Evolutionary conservation across 805 yeast species (phyloP).

Genomic region (Debaryomyces prosopidis): DNA sequence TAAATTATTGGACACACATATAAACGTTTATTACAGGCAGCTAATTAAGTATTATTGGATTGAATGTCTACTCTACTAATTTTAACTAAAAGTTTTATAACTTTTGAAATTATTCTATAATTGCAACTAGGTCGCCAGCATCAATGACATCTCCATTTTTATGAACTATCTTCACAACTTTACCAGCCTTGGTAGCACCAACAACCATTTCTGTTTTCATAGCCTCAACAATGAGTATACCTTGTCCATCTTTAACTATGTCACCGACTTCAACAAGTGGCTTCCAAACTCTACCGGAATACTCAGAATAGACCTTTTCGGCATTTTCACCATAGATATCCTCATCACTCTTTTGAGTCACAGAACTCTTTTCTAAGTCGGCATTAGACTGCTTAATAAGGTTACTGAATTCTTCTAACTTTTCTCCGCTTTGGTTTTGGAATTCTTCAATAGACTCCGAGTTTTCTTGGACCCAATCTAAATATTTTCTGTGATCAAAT

Average conservation of each 20-base stretch:
- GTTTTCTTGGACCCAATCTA: conserved; percentile 76
- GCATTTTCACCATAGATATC: conserved; percentile 76
- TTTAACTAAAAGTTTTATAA: not conserved
- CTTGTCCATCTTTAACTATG: conserved; percentile 69
- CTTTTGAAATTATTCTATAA: conserved; percentile 45
- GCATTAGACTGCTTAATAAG: conserved; percentile 80
- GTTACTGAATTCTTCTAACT: conserved; percentile 80
- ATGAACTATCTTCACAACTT: conserved; percentile 71
- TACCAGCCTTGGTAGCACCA: conserved; percentile 67
- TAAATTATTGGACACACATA: too few relatives aligned
- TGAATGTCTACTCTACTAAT: not conserved
- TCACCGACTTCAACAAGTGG: conserved; percentile 80
- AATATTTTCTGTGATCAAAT: conserved; percentile 79
- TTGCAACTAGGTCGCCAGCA: conserved; percentile 93
- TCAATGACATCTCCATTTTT: conserved; percentile 94
- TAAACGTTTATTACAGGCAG: too few relatives aligned
- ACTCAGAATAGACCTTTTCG: conserved; percentile 86
- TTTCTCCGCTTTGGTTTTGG: conserved; percentile 75
- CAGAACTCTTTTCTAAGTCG: conserved; percentile 60
- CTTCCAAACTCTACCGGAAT: conserved; percentile 98
- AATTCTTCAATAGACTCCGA: conserved; percentile 69
- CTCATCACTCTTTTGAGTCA: conserved; percentile 41
- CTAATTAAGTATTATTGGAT: not conserved
- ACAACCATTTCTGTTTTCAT: conserved; percentile 98
- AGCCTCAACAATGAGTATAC: conserved; percentile 88